Conservation (phyloP, 2,329 filamentous ascomycete species). For the Paecilomyces niveus region DNA sequence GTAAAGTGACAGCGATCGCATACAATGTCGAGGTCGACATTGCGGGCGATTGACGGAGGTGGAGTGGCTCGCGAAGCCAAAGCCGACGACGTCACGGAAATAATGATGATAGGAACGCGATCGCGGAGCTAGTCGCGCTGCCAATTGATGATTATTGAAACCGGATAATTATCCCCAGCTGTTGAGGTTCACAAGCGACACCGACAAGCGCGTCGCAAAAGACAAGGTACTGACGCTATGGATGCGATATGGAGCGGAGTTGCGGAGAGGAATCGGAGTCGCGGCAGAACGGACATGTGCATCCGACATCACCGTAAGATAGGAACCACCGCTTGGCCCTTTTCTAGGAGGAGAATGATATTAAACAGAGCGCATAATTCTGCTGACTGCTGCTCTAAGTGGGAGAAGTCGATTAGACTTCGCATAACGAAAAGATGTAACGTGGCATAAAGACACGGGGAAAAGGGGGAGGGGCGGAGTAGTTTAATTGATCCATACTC, state of each 20-base stretch:
- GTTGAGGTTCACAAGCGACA: neutral
- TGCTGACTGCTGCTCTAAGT: neutral
- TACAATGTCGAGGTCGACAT: slow-evolving; percentile 11
- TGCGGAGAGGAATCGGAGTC: neutral
- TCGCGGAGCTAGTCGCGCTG: neutral
- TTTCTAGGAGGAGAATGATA: neutral
- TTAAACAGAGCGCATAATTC: neutral
- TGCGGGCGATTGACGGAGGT: neutral
- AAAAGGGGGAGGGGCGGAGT: neutral
- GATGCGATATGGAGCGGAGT: neutral
- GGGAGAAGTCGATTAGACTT: neutral
- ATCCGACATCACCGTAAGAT: neutral
- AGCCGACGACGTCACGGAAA: neutral
- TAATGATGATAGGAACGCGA: neutral
- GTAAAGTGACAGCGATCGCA: slow-evolving; percentile 28
- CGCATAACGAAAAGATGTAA: neutral
- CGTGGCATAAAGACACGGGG: neutral
- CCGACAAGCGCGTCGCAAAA: neutral
- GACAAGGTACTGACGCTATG: neutral
- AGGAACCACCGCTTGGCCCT: neutral
- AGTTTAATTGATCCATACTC: neutral
- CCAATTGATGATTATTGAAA: neutral
- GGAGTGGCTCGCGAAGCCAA: neutral
- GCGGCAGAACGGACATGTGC: neutral
- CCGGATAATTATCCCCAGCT: neutral